Percentiles rank a stretch among this genome's conserved stretches.
These are phyloP conservation scores for Dioscorea zingiberensis DNA, from an alignment of 106 monocot species.

Conservation along the genomic window DNA sequence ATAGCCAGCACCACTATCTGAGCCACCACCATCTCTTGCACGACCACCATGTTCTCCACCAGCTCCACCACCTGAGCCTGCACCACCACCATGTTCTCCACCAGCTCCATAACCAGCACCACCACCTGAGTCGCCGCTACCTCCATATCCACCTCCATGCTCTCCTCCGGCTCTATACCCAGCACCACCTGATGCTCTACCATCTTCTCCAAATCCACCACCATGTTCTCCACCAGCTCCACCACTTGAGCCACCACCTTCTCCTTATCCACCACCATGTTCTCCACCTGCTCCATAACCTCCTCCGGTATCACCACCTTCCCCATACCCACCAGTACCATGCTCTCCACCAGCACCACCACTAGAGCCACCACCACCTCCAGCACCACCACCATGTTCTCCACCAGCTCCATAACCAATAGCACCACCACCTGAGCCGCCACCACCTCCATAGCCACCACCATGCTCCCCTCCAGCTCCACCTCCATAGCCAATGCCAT, in stretches of 20 bases:
- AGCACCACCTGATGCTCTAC: not conserved
- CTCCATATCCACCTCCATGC: not conserved
- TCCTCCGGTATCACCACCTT: too few species aligned
- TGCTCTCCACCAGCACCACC: too few species aligned
- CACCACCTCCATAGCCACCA: too few species aligned
- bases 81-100: not conserved
- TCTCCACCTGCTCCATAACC: too few species aligned
- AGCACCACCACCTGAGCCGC: too few species aligned
- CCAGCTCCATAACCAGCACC: constrained; percentile 1
- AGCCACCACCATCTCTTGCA: not conserved
- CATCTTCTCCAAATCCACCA: not conserved
- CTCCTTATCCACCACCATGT: not conserved
- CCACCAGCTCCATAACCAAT: too few species aligned
- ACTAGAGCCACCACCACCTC: too few species aligned
- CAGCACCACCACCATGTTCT: too few species aligned
- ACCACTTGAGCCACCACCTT: not conserved
- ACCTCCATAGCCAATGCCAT: not conserved
- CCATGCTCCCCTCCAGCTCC: too few species aligned
- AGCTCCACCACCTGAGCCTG: not conserved
- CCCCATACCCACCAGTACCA: too few species aligned
- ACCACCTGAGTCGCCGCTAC: not conserved
- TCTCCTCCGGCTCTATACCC: too few species aligned
- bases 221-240: not conserved
- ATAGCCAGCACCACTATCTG: not conserved
- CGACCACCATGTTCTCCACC: constrained; percentile 8